Base-by-base conservation (phyloP, 208 protist genomes). In the Acanthamoeba healyi region DNA sequence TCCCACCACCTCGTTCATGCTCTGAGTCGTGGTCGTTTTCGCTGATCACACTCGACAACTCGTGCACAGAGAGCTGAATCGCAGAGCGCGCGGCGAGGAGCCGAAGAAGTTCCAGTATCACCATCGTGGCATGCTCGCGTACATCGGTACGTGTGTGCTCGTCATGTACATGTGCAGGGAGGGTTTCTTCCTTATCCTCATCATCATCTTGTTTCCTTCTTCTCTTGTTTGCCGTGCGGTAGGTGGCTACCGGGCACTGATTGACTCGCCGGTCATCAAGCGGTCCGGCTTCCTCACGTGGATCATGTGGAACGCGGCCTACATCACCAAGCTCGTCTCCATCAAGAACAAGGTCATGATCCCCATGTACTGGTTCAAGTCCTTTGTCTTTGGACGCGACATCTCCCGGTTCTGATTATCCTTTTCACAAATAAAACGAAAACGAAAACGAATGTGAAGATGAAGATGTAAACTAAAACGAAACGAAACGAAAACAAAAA, bases 291-390 rank as follows among this genome's bases (percentile, higher is more conserved):
- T 87, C 79, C 79, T 87, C 36, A 91, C 34, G 29, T 91, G 56
- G 56, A 72, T 72, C 34, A 44, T 72, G 36, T 72, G 58, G 84
- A 63, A 72, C n/a, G 46, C 56, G 9, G 84, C 84, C 54, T 91
- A 91, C 84, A 56, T 91, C 38, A 72, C 84, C 32, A 72, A 91
- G 54, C 42, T 91, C 42, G 54, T 91, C 10, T 74, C 56, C 34
- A 4, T 63, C 38, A 40, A 51, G 38, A 91, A 91, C 84, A 63
- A 49, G 54, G 24, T 91, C 29, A 63, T 91, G 84, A 72, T 72
- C 42, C 84, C 84, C 38, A 65, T 91, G 56, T 72, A 91, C 84
- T 91, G 84, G 84, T 91, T 91, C 84, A 91, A 91, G 58, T 42
- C 84, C 19, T 72, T 72, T 22, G 84, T 91, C 26, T 91, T 91